Percentiles rank a stretch among this genome's conserved stretches.
phyloP scores from a whole-genome alignment of 768 basidiomycete genomes.

The Mycena haematopus region DNA sequence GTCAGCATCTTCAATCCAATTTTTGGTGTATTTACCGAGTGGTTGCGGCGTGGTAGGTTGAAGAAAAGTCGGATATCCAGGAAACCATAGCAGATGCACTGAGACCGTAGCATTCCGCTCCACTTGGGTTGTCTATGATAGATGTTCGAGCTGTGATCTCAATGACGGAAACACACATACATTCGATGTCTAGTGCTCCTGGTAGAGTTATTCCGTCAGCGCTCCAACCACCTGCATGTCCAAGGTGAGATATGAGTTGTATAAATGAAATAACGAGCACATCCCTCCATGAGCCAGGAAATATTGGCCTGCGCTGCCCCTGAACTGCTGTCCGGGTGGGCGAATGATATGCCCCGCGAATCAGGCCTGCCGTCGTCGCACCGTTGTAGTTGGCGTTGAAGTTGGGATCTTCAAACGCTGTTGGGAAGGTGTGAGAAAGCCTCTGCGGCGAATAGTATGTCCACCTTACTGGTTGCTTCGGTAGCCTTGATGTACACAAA shows the following conservation, averaged over 20 bases:
- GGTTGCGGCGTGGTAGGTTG: conserved; percentile 59
- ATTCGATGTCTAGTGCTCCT: conserved; percentile 68
- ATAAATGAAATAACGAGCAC: conserved; percentile 1
- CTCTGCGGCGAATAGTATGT: not conserved
- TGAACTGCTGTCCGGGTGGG: conserved; percentile 56
- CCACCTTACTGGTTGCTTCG: conserved; percentile 56
- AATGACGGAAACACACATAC: conserved; percentile 39
- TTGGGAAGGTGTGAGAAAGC: not conserved
- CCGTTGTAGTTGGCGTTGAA: conserved; percentile 61
- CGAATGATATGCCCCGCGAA: conserved; percentile 70
- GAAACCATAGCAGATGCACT: conserved; percentile 61
- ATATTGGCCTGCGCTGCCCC: conserved; percentile 65
- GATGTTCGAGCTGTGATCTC: not conserved
- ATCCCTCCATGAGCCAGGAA: conserved; percentile 64
- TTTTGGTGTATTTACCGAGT: not conserved
- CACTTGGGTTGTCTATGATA: conserved; percentile 55
- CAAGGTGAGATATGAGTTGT: not conserved
- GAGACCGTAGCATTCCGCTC: conserved; percentile 60
- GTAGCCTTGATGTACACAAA: conserved; percentile 76
- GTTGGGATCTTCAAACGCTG: conserved; percentile 47
- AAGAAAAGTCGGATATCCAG: conserved; percentile 68
- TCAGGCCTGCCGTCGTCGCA: conserved; percentile 60
- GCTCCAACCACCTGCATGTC: conserved; percentile 54
- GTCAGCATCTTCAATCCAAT: not conserved
- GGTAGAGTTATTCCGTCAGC: conserved; percentile 66